These are phyloP conservation scores for Thermothelomyces thermophilus DNA, from an alignment of 2,329 filamentous ascomycete species.

Conservation along the genomic window DNA sequence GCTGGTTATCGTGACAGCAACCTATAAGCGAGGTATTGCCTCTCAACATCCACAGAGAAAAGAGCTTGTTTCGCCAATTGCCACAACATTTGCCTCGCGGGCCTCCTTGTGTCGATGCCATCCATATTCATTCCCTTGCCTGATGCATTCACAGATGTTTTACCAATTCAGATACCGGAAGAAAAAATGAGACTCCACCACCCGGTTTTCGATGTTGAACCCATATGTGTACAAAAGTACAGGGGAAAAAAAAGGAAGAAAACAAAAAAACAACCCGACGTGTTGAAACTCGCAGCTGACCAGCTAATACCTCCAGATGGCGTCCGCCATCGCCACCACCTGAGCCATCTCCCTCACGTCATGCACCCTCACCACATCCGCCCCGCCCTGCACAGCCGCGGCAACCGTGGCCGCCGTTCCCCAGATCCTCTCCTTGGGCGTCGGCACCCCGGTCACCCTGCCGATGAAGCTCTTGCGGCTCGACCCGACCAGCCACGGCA, in stretches of 20 bases:
- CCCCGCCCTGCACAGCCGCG: conserved; percentile 77
- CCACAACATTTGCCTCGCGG: no score
- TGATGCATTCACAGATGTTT: background rate
- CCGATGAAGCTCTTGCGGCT: conserved; percentile 91
- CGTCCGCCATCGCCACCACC: conserved; percentile 82
- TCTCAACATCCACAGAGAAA: no score
- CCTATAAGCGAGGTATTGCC: no score
- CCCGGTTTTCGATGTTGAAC: background rate
- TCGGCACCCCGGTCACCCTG: conserved; percentile 65
- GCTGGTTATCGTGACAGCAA: no score
- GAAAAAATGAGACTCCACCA: background rate
- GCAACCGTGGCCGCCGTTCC: conserved; percentile 86
- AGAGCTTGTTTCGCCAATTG: no score
- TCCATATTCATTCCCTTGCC: no score
- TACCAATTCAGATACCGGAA: background rate
- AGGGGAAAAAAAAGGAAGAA: no score
- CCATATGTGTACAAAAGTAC: background rate
- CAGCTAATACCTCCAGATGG: conserved; percentile 62
- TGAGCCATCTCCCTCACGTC: conserved; percentile 81
- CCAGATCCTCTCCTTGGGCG: conserved; percentile 65
- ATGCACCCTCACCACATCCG: conserved; percentile 88
- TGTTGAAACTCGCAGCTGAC: conserved; percentile 11
- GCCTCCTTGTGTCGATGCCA: no score
- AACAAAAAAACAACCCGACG: background rate
- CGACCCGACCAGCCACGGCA: conserved; percentile 85